Evolutionary conservation across 176 grass and related monocot genomes (phyloP), one percentile per base, ranked within the genome.

Genomic region (Avena sativa): DNA sequence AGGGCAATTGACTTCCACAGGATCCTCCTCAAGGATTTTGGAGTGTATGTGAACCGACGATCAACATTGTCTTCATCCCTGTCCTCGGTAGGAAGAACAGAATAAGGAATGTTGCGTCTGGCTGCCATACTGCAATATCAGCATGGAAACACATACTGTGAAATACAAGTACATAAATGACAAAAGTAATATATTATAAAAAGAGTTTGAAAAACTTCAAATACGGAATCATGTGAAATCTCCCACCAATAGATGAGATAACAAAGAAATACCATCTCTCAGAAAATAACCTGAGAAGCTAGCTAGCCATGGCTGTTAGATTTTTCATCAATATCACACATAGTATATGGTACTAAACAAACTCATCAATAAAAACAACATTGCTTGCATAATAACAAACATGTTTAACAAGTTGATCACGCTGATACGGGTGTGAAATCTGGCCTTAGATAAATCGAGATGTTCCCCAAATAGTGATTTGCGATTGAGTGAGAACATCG

Each of bases 1-100:
- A 98, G 80, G 51, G 93, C 92, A 81, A 98, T 94, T 72, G 96
- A 98, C 65, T 92, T 98, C 96, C 90, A 96, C 0, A 90, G 93
- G 55, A 98, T 91, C 89, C 57, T 92, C 21, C 87, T 91, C 21
- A 83, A 84, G 13, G 92, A 89, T 86, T 91, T 98, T 6, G 93
- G 96, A 36, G 89, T 94, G 88, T 96, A 98, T 56, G 76, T 67
- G 49, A 94, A 98, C 40, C 96, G 88, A 74, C 88, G 93, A n/a
- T 98, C 96, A 64, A 85, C 81, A 64, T 79, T 88, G 44, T 88
- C 81, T 50, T 71, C 65, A 6, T 85, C 79, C 65, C 51, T 64
- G 28, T 94, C 89, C 6, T 92, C 90, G 48, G 79, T 58, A 57
- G 96, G 53, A 83, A 98, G 85, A 74, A 85, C 43, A n/a, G 82